phyloP scores from a whole-genome alignment of 495 filamentous ascomycete species.

The Pyrenopolyporus hunteri region DNA sequence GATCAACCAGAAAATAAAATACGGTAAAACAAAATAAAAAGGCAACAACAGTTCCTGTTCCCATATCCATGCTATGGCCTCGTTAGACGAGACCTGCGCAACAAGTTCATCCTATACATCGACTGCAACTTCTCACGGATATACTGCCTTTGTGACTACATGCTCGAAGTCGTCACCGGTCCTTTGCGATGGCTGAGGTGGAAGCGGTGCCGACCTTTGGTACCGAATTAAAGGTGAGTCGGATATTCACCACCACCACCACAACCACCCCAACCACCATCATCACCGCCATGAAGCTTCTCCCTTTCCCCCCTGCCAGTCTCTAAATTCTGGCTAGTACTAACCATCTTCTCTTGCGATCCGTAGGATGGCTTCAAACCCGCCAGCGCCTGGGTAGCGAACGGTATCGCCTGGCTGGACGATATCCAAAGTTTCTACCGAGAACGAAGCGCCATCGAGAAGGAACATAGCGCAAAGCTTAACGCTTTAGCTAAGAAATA shows the following conservation, averaged over 20 bases:
- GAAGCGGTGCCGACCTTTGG: conserved; percentile 82
- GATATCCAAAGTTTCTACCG: conserved; percentile 98
- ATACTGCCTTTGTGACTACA: conserved; percentile 17
- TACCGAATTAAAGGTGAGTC: conserved; percentile 81
- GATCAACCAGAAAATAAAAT: too few species aligned
- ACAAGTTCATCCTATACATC: conserved; percentile 14
- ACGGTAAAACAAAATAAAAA: neutral
- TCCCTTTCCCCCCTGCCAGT: neutral
- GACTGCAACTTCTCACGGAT: conserved; percentile 1
- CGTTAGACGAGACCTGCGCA: conserved; percentile 20
- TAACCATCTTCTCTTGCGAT: too few species aligned
- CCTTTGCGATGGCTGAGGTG: conserved; percentile 68
- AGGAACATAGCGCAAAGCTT: conserved; percentile 91
- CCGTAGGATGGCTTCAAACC: conserved; percentile 90
- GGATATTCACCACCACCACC: neutral
- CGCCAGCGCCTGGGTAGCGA: conserved; percentile 87
- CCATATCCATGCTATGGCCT: conserved; percentile 39
- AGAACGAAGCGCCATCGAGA: conserved; percentile 90
- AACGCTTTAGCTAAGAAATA: conserved; percentile 90
- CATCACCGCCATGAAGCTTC: too few species aligned
- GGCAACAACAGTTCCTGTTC: neutral
- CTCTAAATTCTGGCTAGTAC: conserved; percentile 33
- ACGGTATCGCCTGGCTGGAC: conserved; percentile 92
- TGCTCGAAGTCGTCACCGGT: conserved; percentile 36
- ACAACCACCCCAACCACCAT: neutral